Evolutionary conservation across 2,329 filamentous ascomycete species (phyloP), one percentile per base, ranked within the genome.

Genomic region (Aureobasidium sp.): DNA sequence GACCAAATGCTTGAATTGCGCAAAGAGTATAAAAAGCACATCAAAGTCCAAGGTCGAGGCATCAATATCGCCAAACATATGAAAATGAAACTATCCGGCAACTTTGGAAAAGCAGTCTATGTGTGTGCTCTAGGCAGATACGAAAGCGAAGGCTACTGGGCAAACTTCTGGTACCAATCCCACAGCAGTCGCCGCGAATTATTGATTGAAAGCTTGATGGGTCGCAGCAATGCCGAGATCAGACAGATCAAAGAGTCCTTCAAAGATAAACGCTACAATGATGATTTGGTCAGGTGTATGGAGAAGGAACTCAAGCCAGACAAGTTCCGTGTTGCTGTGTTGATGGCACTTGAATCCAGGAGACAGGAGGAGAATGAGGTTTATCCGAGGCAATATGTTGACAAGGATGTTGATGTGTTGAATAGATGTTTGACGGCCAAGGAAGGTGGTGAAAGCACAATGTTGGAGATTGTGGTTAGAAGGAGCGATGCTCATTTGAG

Each of bases 131-230:
- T 97, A 0, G 94, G 94, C 10, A 83, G 83, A 59, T 97, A 91
- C 87, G 94, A 97, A 76, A 88, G 86, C 67, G 94, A 99, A 74
- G 90, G 91, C 0, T 96, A 96, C 79, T 99, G 94, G 92, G 91
- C 93, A 63, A 97, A 97, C 73, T 96, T 91, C 75, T 97, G 91
- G 87, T 97, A 97, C 76, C 93, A 97, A 71, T 87, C 87, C 42
- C 89, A 93, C 73, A 89, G 87, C 69, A 90, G 87, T 8, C 83
- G 91, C 3, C 85, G 92, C 6, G 93, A 97, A 74, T 81, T 99
- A 39, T 83, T 99, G 59, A 97, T 97, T 68, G 94, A 99, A 75
- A 85, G 87, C 5, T 82, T 99, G 25, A 96, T 97, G 86, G 94
- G 94, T 0, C 85, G 92, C 6, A 86, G 86, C 32, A 97, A 97